Base-by-base conservation (phyloP, 805 yeast species). In the Saccharomycopsis sp. region DNA sequence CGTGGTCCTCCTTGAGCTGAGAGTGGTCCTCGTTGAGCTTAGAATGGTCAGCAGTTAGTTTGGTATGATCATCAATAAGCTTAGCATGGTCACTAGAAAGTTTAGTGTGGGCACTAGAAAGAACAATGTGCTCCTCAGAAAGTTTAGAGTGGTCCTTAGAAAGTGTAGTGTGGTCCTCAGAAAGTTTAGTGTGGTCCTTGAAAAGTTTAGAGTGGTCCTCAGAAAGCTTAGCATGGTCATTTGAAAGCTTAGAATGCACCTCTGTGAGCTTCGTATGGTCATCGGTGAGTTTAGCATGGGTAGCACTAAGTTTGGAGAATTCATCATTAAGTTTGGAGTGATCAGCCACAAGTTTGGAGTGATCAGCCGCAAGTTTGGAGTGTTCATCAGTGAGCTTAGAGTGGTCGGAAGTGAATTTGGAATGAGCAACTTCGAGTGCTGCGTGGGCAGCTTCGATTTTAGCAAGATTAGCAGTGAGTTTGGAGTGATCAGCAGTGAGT, bases 131-230 rank as follows among this genome's bases (percentile, higher is more conserved):
- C n/a, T n/a, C n/a, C n/a, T n/a, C n/a, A n/a, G n/a, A n/a, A n/a
- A n/a, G n/a, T n/a, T n/a, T n/a, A n/a, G n/a, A n/a, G n/a, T n/a
- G n/a, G n/a, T n/a, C n/a, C n/a, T n/a, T n/a, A n/a, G n/a, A n/a
- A n/a, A n/a, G n/a, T n/a, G n/a, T n/a, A n/a, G n/a, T n/a, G n/a
- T n/a, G n/a, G n/a, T n/a, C n/a, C n/a, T n/a, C n/a, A n/a, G n/a
- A n/a, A n/a, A n/a, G n/a, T n/a, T n/a, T n/a, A 8, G 48, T 18
- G 37, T 57, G 54, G 16, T 55, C 57, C 2, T 24, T 53, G 18
- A 55, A 53, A 24, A 61, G 54, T 29, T 56, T 55, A 34, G 52
- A 52, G 37, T 58, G 53, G 48, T 61, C 62, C 14, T 40, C 55
- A 46, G 20, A 61, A 20, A 54, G 23, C 37, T 61, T 53, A 12